These are phyloP conservation scores for Elsinoe fawcettii DNA, from an alignment of 2,329 filamentous ascomycete genomes.

Conservation along the genomic window DNA sequence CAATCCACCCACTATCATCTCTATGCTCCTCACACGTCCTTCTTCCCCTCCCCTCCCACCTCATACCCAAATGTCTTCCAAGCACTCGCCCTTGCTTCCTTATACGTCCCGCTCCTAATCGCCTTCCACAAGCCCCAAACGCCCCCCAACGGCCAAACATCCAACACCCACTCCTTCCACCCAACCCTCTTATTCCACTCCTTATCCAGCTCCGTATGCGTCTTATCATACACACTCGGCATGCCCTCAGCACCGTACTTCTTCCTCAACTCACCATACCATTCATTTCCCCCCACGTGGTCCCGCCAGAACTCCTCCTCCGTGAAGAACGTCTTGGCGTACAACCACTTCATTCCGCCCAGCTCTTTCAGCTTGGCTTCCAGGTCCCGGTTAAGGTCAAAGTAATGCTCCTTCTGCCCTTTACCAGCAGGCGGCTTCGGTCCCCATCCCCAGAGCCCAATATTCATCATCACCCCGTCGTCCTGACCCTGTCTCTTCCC, in stretches of 20 bases:
- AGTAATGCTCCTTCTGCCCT: constrained; percentile 34
- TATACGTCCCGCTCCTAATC: constrained; percentile 17
- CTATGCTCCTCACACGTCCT: background rate
- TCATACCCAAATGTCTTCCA: constrained; percentile 13
- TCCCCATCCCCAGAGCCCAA: constrained; percentile 54
- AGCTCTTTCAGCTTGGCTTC: constrained; percentile 53
- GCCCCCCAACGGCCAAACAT: constrained; percentile 17
- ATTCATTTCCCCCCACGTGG: constrained; percentile 29
- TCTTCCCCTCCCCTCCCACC: background rate
- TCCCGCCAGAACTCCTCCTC: constrained; percentile 62
- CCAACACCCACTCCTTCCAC: constrained; percentile 59
- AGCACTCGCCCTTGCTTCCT: constrained; percentile 16
- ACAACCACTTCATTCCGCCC: constrained; percentile 61
- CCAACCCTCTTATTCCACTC: constrained; percentile 48
- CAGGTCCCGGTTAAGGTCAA: constrained; percentile 51
- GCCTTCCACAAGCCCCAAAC: constrained; percentile 19
- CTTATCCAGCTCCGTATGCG: constrained; percentile 41
- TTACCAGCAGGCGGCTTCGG: constrained; percentile 21
- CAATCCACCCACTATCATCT: too few species aligned
- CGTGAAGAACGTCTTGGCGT: constrained; percentile 61
- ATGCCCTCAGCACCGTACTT: constrained; percentile 54
- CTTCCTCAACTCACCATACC: constrained; percentile 51
- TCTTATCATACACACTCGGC: constrained; percentile 61
- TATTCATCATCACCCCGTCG: constrained; percentile 45
- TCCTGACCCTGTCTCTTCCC: constrained; percentile 16